Conservation (phyloP, 176 grass and related monocot species). For the Aegilops longissima region DNA sequence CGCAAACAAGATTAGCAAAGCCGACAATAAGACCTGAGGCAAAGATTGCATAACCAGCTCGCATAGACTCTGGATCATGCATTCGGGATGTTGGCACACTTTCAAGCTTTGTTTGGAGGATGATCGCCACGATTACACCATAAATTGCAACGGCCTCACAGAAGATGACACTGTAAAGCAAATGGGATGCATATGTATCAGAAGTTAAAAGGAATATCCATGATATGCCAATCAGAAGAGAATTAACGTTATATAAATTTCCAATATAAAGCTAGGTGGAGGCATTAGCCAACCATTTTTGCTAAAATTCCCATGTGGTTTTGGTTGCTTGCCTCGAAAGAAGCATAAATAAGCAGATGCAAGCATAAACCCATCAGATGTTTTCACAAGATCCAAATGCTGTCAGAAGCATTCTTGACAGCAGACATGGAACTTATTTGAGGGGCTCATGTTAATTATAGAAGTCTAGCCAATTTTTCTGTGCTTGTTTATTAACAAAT, state of each 20-base stretch:
- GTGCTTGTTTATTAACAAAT: neutral
- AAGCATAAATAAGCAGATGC: neutral
- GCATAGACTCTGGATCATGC: slow-evolving; percentile 76
- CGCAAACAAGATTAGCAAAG: slow-evolving; percentile 93
- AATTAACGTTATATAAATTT: neutral
- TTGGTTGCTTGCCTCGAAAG: neutral
- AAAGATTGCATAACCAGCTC: slow-evolving; percentile 96
- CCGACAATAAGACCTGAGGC: slow-evolving; percentile 93
- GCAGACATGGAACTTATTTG: slow-evolving; percentile 1
- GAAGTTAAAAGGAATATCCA: slow-evolving; percentile 4
- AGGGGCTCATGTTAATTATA: neutral
- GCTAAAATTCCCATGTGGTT: neutral
- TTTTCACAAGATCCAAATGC: neutral
- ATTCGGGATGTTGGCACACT: slow-evolving; percentile 70
- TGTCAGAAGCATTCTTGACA: neutral
- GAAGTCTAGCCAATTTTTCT: neutral
- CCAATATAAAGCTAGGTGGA: slow-evolving; percentile 5
- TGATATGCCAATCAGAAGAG: neutral
- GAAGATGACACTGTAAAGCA: slow-evolving; percentile 81
- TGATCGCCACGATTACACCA: slow-evolving; percentile 98
- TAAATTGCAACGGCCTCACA: slow-evolving; percentile 99
- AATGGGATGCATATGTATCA: slow-evolving; percentile 14
- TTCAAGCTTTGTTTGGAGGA: slow-evolving; percentile 97
- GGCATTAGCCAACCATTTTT: neutral
- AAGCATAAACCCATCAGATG: neutral